A percentile compares a stretch with the other conserved stretches of the same genome.
Evolutionary conservation across 106 monocot species (phyloP).

Genomic region (Dendrobium huoshanense): DNA sequence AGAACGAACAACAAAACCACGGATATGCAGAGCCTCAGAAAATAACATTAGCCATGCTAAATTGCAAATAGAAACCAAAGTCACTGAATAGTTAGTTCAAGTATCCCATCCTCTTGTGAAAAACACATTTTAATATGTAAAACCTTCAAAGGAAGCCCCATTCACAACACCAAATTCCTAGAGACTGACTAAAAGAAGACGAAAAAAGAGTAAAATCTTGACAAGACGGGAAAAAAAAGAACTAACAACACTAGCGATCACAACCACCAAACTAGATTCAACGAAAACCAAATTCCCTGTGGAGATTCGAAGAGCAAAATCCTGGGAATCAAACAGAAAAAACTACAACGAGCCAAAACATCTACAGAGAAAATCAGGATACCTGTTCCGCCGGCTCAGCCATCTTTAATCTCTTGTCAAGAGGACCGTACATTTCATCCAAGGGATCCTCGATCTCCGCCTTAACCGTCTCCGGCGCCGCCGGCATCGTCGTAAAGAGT

Average conservation of each 20-base stretch:
- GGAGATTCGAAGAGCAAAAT: not conserved
- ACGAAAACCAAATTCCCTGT: not conserved
- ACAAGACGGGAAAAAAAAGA: not conserved
- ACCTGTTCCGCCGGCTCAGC: conserved; percentile 17
- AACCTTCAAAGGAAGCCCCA: not conserved
- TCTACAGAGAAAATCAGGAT: not conserved
- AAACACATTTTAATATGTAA: not conserved
- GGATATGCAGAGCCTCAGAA: too few relatives aligned
- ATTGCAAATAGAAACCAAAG: not conserved
- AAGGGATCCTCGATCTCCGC: conserved; percentile 52
- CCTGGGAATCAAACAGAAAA: not conserved
- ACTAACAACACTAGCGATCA: not conserved
- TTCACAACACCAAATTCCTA: not conserved
- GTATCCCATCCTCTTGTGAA: not conserved
- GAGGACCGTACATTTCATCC: conserved; percentile 59
- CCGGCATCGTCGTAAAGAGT: not conserved
- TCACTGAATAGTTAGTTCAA: not conserved
- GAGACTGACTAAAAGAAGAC: not conserved
- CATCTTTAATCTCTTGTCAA: conserved; percentile 36
- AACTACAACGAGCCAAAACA: not conserved
- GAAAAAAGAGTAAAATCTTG: not conserved
- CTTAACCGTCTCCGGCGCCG: conserved; percentile 33
- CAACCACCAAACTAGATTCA: not conserved
- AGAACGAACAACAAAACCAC: too few relatives aligned
- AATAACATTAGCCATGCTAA: not conserved